These are phyloP conservation scores for Osmanthus fragrans DNA, from an alignment of 257 asterid genomes.

Conservation along the genomic window DNA sequence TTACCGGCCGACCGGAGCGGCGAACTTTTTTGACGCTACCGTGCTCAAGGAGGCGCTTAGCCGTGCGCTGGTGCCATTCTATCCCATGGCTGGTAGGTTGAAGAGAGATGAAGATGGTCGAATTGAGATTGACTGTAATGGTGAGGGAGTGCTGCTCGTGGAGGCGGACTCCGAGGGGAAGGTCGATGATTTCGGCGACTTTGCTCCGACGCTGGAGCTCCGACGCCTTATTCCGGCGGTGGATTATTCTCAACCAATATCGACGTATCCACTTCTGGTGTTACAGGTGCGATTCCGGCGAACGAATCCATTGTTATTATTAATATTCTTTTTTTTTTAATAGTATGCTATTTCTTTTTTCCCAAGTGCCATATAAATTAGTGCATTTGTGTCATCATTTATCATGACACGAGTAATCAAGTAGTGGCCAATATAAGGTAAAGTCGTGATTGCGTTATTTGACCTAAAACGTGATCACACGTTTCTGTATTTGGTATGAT, in stretches of 20 bases:
- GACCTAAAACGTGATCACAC: no score
- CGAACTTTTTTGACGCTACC: slow-evolving; percentile 60
- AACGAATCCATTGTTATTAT: no score
- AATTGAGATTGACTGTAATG: slow-evolving; percentile 66
- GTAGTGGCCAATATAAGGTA: no score
- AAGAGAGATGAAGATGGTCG: slow-evolving; percentile 95
- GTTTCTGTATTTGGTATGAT: no score
- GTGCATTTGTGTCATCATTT: no score
- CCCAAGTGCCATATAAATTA: no score
- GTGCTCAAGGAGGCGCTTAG: slow-evolving; percentile 76
- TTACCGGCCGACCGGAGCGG: slow-evolving; percentile 64
- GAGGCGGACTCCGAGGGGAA: slow-evolving; percentile 75
- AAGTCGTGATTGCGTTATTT: no score
- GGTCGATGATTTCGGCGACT: slow-evolving; percentile 75
- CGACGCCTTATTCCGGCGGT: slow-evolving; percentile 82
- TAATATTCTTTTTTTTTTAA: no score
- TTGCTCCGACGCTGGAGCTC: slow-evolving; percentile 83
- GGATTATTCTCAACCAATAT: slow-evolving; percentile 72
- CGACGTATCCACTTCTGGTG: slow-evolving; percentile 60
- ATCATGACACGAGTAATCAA: no score
- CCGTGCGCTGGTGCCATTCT: slow-evolving; percentile 82
- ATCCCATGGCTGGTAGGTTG: slow-evolving; percentile 95
- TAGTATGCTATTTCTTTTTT: no score
- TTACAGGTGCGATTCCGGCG: slow-evolving; percentile 59
- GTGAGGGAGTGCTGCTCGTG: slow-evolving; percentile 70